These are phyloP conservation scores for Leccinellum luteum DNA, from an alignment of 768 basidiomycete genomes.

Conservation along the genomic window DNA sequence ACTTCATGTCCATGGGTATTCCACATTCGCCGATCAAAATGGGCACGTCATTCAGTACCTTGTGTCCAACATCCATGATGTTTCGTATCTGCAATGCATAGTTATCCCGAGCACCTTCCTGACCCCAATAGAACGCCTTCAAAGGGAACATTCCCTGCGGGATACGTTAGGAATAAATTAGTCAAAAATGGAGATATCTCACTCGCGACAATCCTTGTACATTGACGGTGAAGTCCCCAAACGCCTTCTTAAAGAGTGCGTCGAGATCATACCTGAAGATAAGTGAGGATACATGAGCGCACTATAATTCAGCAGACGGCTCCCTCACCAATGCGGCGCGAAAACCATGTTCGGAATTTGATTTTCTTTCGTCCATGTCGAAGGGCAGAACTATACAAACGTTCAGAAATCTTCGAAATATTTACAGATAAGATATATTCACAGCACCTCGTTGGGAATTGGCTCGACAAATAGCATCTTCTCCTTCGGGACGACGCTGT, in stretches of 20 bases:
- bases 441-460: conserved; percentile 86
- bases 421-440: background rate
- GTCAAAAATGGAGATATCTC: conserved; percentile 19
- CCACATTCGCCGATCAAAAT: conserved; percentile 92
- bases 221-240: conserved; percentile 85
- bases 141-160: conserved; percentile 80
- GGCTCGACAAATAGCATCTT: conserved; percentile 77
- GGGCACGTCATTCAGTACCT: conserved; percentile 75
- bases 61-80: conserved; percentile 66
- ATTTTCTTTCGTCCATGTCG: conserved; percentile 67
- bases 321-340: conserved; percentile 68
- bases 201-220: conserved; percentile 91
- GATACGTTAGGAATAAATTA: conserved; percentile 5
- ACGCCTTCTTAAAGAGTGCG: conserved; percentile 79
- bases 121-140: conserved; percentile 86
- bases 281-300: background rate
- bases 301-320: background rate
- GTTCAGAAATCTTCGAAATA: conserved; percentile 3
- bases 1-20: conserved; percentile 98
- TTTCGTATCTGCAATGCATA: conserved; percentile 79
- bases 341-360: conserved; percentile 64
- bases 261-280: conserved; percentile 84
- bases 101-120: conserved; percentile 75
- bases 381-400: conserved; percentile 65
- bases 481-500: conserved; percentile 42